Base-by-base conservation (phyloP, 257 asterid species). In the Salvia miltiorrhiza region DNA sequence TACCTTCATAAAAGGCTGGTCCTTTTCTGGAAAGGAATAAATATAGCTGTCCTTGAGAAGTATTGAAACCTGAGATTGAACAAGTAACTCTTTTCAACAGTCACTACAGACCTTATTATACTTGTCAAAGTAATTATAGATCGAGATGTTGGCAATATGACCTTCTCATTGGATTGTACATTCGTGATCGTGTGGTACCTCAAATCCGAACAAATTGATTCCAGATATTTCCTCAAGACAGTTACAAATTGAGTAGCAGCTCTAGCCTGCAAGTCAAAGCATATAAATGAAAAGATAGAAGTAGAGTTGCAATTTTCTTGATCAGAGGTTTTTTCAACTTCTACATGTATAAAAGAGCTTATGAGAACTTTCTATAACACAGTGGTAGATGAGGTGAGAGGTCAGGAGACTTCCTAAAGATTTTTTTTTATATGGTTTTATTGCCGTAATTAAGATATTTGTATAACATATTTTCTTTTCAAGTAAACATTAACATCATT, bases 11-110 rank as follows among this genome's bases (percentile, higher is more conserved):
- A 93, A 93, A 45, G 91, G 69, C 75, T 71, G 95, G 73, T 88
- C 96, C 72, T 70, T 81, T 48, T 9, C 55, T 5, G 91, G 87
- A 76, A 90, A 93, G 52, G 98, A 93, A 67, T 84, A 83, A 11
- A 93, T 78, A 64, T 88, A 93, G 78, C 93, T 93, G 39, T 93
- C 98, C 79, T 88, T 93, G 28, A 93, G 80, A 73, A 93, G 93
- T 74, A 93, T 41, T 11, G 96, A 86, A 58, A 92, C 97, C 98
- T 92, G 92, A 70, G 79, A 79, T 30, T 64, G 47, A 35, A 69
- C 39, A 33, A 71, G 13, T 47, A 54, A 73, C 56, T 74, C 45
- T 71, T 77, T 68, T 67, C 71, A 72, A 10, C 11, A 20, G 14
- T 44, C 63, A 56, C 14, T 23, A 14, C 40, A 57, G 50, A 64